Conservation (phyloP, 768 basidiomycete genomes). For the Tricholoma flavovirens region DNA sequence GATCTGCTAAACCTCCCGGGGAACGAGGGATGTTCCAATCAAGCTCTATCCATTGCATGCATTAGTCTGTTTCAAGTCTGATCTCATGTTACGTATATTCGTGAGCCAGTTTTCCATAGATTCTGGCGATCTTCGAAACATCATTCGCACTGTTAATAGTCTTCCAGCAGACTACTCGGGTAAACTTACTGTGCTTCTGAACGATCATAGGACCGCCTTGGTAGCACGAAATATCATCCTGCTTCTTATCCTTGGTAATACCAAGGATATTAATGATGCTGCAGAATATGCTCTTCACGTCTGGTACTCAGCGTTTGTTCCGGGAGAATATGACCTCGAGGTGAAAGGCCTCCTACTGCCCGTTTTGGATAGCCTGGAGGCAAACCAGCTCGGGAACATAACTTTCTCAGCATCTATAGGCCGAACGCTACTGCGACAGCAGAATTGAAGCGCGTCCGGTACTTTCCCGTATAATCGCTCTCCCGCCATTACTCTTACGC, state of each 20-base stretch:
- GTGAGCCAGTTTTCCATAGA: conserved; percentile 23
- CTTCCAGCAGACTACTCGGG: conserved; percentile 38
- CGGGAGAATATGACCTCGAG: conserved; percentile 22
- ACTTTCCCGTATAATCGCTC: background rate
- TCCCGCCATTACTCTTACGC: background rate
- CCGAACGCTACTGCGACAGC: background rate
- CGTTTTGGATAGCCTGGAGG: conserved; percentile 15
- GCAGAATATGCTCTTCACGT: conserved; percentile 43
- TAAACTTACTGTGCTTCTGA: conserved; percentile 32
- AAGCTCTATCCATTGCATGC: no score
- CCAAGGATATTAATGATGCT: conserved; percentile 25
- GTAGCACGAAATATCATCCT: conserved; percentile 35
- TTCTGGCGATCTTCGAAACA: conserved; percentile 44
- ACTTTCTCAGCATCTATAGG: conserved; percentile 6
- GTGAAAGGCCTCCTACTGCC: conserved; percentile 14
- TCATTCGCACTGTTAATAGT: conserved; percentile 36
- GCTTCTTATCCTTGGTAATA: conserved; percentile 34
- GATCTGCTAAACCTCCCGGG: no score
- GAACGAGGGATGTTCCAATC: no score
- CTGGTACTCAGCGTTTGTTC: conserved; percentile 42
- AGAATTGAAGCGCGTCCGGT: background rate
- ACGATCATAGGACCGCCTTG: conserved; percentile 29
- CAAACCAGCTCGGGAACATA: background rate
- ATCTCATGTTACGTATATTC: background rate
- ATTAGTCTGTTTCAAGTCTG: background rate